Evolutionary conservation across 2,329 filamentous ascomycete species (phyloP), one percentile per base, ranked within the genome.

Genomic region (Cladophialophora bantiana): DNA sequence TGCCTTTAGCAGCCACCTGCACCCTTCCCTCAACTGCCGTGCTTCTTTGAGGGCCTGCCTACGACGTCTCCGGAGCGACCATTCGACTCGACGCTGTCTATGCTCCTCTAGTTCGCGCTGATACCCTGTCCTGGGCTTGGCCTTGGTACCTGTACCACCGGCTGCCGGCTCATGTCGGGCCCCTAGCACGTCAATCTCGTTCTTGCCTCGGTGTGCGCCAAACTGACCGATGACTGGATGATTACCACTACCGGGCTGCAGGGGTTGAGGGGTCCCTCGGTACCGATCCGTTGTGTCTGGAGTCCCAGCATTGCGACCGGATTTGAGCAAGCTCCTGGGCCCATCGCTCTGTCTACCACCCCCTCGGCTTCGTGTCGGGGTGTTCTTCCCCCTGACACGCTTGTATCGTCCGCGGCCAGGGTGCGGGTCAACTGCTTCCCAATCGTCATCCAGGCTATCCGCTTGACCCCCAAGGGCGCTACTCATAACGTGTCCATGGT

Each of bases 61-160:
- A 65, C 78, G 79, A 42, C 81, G 79, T 67, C 81, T 79, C 31
- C 78, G 77, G 12, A 84, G 74, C 7, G 82, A 74, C 70, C 83
- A 82, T 31, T 83, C 80, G 64, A 83, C 80, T 7, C 82, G 80
- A 67, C 82, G 79, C 61, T 79, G 80, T 36, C 81, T 78, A 64
- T 83, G 82, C 60, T 82, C 79, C 67, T 83, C 81, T 4, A 84
- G 78, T 26, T 82, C 82, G 59, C 83, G 75, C 64, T 84, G 82
- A 63, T 84, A 82, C 59, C 83, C 81, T 2, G 82, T 84, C 48
- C 83, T 76, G 9, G 82, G 82, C 18, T 82, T 78, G 13, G 81
- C 79, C 12, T 82, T 80, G 59, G 80, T 79, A 55, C 76, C 74
- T 48, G 75, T 61, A 70, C 60, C 42, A 68, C 72, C 57, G 75